phyloP scores from a whole-genome alignment of 441 rosid genomes.

The Arabidopsis hybrid region DNA sequence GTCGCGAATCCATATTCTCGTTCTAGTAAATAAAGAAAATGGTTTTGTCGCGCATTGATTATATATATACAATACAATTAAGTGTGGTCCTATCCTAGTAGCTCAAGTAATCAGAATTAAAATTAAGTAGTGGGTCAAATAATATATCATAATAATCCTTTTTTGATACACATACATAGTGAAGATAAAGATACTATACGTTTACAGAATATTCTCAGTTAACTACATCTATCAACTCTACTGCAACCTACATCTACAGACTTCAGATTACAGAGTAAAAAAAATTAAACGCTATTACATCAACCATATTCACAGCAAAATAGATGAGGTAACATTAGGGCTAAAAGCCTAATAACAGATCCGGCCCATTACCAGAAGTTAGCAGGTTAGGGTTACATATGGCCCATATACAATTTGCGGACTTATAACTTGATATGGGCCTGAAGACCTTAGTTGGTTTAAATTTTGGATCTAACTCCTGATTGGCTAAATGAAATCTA shows the following conservation, averaged over 20 bases:
- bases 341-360: background rate
- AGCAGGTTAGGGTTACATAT: too few species aligned
- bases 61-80: background rate
- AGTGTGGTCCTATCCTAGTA: constrained; percentile 32
- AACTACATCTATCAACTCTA: background rate
- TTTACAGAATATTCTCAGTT: background rate
- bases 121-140: constrained; percentile 23
- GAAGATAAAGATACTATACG: background rate
- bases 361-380: background rate
- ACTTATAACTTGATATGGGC: background rate
- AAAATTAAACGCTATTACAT: background rate
- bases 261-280: background rate
- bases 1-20: constrained; percentile 3
- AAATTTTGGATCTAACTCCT: background rate
- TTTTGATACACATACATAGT: background rate
- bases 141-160: background rate
- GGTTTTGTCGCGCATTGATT: constrained; percentile 22
- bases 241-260: background rate
- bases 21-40: background rate
- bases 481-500: background rate
- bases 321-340: background rate
- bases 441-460: background rate
- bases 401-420: too few species aligned
- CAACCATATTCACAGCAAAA: background rate
- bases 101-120: constrained; percentile 4